Base-by-base conservation (phyloP, 164 flowering plant species). In the Umbilicus rupestris region DNA sequence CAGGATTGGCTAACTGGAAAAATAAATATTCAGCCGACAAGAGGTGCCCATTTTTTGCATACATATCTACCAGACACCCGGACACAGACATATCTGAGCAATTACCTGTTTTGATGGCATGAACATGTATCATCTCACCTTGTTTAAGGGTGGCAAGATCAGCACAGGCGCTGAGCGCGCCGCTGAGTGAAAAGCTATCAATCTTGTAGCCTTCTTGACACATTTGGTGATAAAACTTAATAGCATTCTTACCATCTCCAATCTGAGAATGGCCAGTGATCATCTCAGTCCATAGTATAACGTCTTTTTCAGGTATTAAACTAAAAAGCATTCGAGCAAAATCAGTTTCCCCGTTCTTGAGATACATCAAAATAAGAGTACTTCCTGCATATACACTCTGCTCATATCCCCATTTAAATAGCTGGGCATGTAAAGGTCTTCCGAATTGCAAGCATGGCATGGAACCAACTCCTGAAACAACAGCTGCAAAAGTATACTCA, bases 251-350 rank as follows among this genome's bases (percentile, higher is more conserved):
- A 30, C 82, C 82, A 50, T 86, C 77, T 1, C 75, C 81, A 60
- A 78, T 67, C 74, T 79, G 82, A n/a, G 86, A 76, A 72, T 81
- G 72, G 24, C 92, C 88, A 5, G 82, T 73, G 64, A 90, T 83
- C 94, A 93, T 86, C 72, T 89, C 97, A 7, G 97, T 93, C 95
- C 96, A 88, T 9, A 89, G 80, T 64, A 93, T 79, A 15, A 71
- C 82, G 71, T 93, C 97, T 73, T 84, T 93, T 39, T 73, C 73
- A 15, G 67, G 5, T 44, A 85, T 73, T n/a, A 62, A 67, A 63
- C 33, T 20, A 35, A 87, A 87, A 55, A 90, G 71, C 66, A 71
- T 75, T 63, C 70, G 64, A 68, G 90, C 85, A 33, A 82, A 80
- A 44, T 73, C 80, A 20, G 67, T 64, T 30, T 86, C 88, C 6